Evolutionary conservation across 192 early-diverging fungal species (phyloP).

Genomic region (Spizellomyces punctatus): DNA sequence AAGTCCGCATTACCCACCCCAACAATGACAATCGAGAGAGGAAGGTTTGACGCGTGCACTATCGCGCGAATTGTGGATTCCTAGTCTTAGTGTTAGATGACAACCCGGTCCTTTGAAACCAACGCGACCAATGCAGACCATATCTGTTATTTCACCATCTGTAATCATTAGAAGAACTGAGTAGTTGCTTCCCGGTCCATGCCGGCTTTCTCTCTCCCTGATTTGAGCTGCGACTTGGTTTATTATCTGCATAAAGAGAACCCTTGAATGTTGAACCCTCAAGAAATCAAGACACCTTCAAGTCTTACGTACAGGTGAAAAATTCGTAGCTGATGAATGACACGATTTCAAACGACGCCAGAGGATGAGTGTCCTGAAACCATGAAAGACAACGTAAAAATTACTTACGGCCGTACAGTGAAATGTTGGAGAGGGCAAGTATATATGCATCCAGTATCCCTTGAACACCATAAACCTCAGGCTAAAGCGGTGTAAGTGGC

Average conservation of each 20-base stretch:
- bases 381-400: too few species aligned
- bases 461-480: conserved; percentile 54
- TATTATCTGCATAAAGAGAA: conserved; percentile 6
- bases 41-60: conserved; percentile 40
- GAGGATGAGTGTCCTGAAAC: too few species aligned
- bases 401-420: conserved; percentile 42
- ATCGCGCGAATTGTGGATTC: conserved; percentile 48
- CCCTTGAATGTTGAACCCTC: background rate
- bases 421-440: conserved; percentile 35
- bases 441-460: conserved; percentile 53
- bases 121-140: background rate
- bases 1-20: conserved; percentile 59
- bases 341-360: too few species aligned
- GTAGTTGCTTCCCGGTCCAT: conserved; percentile 8
- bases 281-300: background rate
- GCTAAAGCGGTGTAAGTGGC: conserved; percentile 27
- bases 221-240: conserved; percentile 18
- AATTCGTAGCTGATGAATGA: conserved; percentile 44
- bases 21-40: conserved; percentile 59
- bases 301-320: conserved; percentile 41
- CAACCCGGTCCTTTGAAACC: background rate
- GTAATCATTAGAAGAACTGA: conserved; percentile 21
- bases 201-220: background rate
- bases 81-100: conserved; percentile 20
- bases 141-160: conserved; percentile 17